These are phyloP conservation scores for Coemansia sp. DNA, from an alignment of 192 early-diverging fungal genomes.

Conservation along the genomic window DNA sequence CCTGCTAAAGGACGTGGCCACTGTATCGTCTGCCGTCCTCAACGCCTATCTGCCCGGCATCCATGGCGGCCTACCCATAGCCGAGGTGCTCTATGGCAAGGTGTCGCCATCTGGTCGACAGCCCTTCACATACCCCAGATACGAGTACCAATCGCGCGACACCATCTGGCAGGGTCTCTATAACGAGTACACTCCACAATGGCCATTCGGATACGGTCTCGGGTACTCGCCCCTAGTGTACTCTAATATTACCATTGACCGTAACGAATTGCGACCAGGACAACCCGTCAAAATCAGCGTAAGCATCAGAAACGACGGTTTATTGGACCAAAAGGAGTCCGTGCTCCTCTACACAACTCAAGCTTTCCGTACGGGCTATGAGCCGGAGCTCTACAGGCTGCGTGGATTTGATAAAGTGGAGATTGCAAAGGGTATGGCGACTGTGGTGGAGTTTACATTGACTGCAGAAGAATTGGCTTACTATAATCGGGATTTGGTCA, in stretches of 20 bases:
- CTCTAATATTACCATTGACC: constrained; percentile 33
- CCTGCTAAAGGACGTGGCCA: constrained; percentile 47
- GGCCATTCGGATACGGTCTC: constrained; percentile 58
- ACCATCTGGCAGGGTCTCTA: constrained; percentile 45
- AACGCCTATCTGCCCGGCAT: constrained; percentile 58
- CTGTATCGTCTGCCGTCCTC: constrained; percentile 47
- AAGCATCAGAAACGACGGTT: constrained; percentile 47
- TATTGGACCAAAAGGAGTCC: constrained; percentile 48
- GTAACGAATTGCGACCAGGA: constrained; percentile 2
- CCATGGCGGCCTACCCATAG: constrained; percentile 60
- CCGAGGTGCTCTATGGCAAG: constrained; percentile 57
- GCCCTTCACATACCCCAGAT: constrained; percentile 60
- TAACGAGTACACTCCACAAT: constrained; percentile 57
- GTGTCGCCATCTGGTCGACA: constrained; percentile 59
- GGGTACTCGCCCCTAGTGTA: constrained; percentile 56
- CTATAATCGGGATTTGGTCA: constrained; percentile 20
- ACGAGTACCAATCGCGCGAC: constrained; percentile 40
- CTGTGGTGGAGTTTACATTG: constrained; percentile 24
- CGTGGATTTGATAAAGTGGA: constrained; percentile 54
- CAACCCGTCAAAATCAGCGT: constrained; percentile 33
- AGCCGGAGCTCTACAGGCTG: constrained; percentile 58
- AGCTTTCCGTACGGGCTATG: constrained; percentile 51
- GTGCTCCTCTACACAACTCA: constrained; percentile 60
- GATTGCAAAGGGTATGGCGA: constrained; percentile 12
- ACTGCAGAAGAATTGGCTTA: constrained; percentile 44